Conservation (phyloP, 2,329 filamentous ascomycete genomes). For the Alternaria burnsii region DNA sequence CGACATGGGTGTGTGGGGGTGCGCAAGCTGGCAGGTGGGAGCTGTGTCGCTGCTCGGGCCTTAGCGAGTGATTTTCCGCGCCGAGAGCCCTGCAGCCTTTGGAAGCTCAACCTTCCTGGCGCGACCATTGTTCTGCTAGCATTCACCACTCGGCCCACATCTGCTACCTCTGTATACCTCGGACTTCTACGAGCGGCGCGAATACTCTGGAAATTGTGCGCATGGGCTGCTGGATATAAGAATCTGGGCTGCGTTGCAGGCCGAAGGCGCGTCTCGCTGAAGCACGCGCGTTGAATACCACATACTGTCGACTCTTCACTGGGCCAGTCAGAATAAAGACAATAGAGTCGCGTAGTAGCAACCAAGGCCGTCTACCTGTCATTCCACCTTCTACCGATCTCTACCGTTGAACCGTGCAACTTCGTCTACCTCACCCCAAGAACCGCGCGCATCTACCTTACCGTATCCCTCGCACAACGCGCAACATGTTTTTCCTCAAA, state of each 20-base stretch:
- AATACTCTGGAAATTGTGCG: conserved; percentile 27
- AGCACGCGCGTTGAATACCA: conserved; percentile 27
- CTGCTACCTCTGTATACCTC: conserved; percentile 14
- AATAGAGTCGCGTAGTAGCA: conserved; percentile 38
- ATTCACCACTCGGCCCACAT: conserved; percentile 24
- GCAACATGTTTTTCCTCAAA: conserved; percentile 95
- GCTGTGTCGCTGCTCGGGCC: conserved; percentile 17
- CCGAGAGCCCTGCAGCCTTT: conserved; percentile 21
- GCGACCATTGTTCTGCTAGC: conserved; percentile 22
- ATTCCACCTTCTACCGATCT: conserved; percentile 8
- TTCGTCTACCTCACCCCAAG: conserved; percentile 13
- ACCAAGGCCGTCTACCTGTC: conserved; percentile 20
- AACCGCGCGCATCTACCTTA: conserved; percentile 16
- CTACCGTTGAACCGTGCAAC: conserved; percentile 24
- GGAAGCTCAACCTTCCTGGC: conserved; percentile 12
- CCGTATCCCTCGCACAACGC: conserved; percentile 20
- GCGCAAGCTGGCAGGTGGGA: conserved; percentile 32
- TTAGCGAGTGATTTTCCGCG: conserved; percentile 31
- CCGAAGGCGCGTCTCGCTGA: conserved; percentile 41
- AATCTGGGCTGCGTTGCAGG: conserved; percentile 38
- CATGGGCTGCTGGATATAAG: conserved; percentile 37
- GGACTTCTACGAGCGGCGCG: conserved; percentile 26
- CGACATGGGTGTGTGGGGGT: conserved; percentile 36
- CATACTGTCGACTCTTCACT: conserved; percentile 28
- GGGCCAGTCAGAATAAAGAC: conserved; percentile 31